Conservation (phyloP, 2,329 filamentous ascomycete species). For the Catunica adiposa region DNA sequence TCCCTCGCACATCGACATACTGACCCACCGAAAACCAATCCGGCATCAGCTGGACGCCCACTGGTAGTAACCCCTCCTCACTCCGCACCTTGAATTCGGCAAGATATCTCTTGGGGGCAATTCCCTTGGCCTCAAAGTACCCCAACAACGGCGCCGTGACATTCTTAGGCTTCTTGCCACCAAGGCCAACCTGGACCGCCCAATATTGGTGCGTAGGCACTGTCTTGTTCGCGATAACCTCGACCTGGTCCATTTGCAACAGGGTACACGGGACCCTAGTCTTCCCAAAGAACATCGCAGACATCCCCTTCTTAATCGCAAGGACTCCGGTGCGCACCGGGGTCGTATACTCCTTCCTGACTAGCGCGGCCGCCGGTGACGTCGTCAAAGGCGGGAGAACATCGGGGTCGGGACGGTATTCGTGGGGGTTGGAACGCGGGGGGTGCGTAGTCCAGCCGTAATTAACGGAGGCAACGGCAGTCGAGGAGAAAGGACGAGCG, state of each 20-base stretch:
- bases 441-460: constrained; percentile 45
- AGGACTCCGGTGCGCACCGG: constrained; percentile 64
- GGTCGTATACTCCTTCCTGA: constrained; percentile 40
- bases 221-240: constrained; percentile 80
- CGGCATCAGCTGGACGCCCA: constrained; percentile 64
- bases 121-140: constrained; percentile 67
- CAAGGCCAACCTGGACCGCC: constrained; percentile 77
- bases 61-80: constrained; percentile 52
- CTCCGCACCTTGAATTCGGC: constrained; percentile 75
- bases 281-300: constrained; percentile 68
- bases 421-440: constrained; percentile 34
- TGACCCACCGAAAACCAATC: constrained; percentile 85
- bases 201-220: constrained; percentile 70
- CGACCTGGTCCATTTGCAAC: constrained; percentile 79
- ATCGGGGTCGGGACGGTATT: constrained; percentile 42
- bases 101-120: constrained; percentile 70
- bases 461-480: constrained; percentile 33
- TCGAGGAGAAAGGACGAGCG: constrained; percentile 24
- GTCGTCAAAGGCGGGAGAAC: constrained; percentile 40
- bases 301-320: constrained; percentile 91
- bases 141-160: constrained; percentile 70
- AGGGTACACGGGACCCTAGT: constrained; percentile 75
- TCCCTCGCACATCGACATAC: constrained; percentile 69
- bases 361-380: constrained; percentile 43
- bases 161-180: constrained; percentile 56